Base-by-base conservation (phyloP, 495 filamentous ascomycete genomes). In the Xylaria acuta region DNA sequence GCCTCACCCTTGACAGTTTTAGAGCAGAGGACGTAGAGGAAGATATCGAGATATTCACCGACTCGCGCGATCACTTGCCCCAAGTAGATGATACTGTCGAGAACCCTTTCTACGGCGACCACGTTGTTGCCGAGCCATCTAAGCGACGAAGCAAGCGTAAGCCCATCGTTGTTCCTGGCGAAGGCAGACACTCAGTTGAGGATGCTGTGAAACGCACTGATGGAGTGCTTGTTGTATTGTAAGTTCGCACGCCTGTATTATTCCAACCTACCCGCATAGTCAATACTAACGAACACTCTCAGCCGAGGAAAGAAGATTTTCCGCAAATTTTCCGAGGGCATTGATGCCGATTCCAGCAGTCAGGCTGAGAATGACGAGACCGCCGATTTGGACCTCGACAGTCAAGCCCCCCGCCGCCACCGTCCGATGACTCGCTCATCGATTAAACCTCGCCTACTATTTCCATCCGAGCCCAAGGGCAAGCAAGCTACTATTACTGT, bases 291-390 rank as follows among this genome's bases (percentile, higher is more conserved):
- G 27, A 20, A 3, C 54, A 49, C 40, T 70, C 5, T 34, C 77
- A 98, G 95, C 81, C 96, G 96, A 73, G 96, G 96, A 76, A 95
- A 94, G 86, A 94, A 92, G 79, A 85, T 93, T 59, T 97, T 94
- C 85, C 90, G 88, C 75, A 90, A 88, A 72, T 92, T 91, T 74
- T 77, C 78, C 9, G 81, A 85, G 1, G 60, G 73, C 34, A 81
- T 79, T 22, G 72, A 79, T 43, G 71, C 78, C 40, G 73, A 80
- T 20, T 69, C 38, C n/a, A 71, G 54, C 22, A 68, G 75, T 34
- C 74, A 73, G 18, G 72, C 68, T 20, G 82, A 79, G 16, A 80
- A 71, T 73, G 74, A 82, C 27, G 85, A 88, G 5, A 81, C 85
- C 11, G 82, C 80, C 20, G 85, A 86, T 1, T 83, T 82, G 22